Evolutionary conservation across 805 yeast species (phyloP).

Genomic region (Millerago galiae): DNA sequence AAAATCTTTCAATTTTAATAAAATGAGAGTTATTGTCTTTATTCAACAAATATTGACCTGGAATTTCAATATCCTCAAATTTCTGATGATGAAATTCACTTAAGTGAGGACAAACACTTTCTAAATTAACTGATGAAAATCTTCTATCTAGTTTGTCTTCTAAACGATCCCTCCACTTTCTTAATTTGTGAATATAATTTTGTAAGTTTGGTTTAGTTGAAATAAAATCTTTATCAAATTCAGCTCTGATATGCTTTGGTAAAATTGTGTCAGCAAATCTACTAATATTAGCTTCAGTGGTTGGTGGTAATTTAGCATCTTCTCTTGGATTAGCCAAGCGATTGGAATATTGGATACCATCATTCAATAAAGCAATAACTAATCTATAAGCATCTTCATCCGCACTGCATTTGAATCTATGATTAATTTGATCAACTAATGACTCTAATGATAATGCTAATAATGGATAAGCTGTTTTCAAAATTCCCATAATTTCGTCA

Average conservation of each 20-base stretch:
- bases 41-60: conserved; percentile 90
- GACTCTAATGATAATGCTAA: conserved; percentile 91
- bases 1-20: conserved; percentile 85
- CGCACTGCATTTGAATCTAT: conserved; percentile 85
- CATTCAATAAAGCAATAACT: conserved; percentile 86
- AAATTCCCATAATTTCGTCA: conserved; percentile 85
- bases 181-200: conserved; percentile 71
- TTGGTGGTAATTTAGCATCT: conserved; percentile 82
- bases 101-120: conserved; percentile 87
- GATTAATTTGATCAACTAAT: conserved; percentile 89
- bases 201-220: conserved; percentile 83
- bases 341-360: conserved; percentile 86
- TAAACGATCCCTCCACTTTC: conserved; percentile 88
- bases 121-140: conserved; percentile 72
- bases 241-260: conserved; percentile 82
- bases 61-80: conserved; percentile 95
- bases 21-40: conserved; percentile 88
- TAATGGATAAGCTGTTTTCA: conserved; percentile 94
- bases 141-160: conserved; percentile 89
- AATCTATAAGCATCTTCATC: conserved; percentile 96
- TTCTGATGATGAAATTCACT: conserved; percentile 97
- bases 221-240: conserved; percentile 88
- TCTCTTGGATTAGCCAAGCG: conserved; percentile 82
- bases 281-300: conserved; percentile 82
- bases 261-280: conserved; percentile 90